Percentiles rank a stretch among this genome's conserved stretches.
These are phyloP conservation scores for Stephanodiscus minutulus DNA, from an alignment of 108 stramenopile species.

Conservation along the genomic window DNA sequence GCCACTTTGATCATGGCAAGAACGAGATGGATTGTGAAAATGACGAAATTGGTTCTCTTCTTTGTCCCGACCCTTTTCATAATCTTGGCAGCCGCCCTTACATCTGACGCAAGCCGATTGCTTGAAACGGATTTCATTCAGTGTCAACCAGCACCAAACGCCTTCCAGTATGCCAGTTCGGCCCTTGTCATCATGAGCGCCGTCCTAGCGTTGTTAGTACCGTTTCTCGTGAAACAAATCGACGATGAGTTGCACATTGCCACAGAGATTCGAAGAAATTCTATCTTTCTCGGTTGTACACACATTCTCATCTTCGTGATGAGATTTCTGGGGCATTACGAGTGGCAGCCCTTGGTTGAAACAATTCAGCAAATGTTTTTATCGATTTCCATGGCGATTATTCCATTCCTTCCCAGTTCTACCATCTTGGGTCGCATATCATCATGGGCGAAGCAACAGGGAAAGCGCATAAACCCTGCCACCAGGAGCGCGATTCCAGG, in stretches of 20 bases:
- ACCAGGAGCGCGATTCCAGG: constrained; percentile 31
- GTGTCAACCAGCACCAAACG: constrained; percentile 17
- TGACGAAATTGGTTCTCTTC: constrained; percentile 10
- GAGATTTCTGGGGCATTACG: constrained; percentile 28
- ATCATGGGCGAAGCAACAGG: constrained; percentile 22
- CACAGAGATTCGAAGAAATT: constrained; percentile 39
- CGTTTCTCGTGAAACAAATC: constrained; percentile 13
- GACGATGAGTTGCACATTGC: constrained; percentile 47
- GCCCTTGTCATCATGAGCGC: constrained; percentile 17
- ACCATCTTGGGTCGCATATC: not conserved
- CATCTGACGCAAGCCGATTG: constrained; percentile 16
- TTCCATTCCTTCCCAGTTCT: constrained; percentile 37
- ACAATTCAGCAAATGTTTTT: constrained; percentile 51
- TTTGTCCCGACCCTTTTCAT: constrained; percentile 15
- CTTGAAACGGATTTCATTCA: constrained; percentile 18
- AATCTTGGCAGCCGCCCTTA: constrained; percentile 1
- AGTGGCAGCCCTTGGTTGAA: constrained; percentile 40
- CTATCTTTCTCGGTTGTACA: constrained; percentile 27
- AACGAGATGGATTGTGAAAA: constrained; percentile 4
- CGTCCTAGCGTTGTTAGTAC: constrained; percentile 15
- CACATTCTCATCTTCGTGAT: constrained; percentile 26
- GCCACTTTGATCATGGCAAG: constrained; percentile 18
- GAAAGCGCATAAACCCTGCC: constrained; percentile 21
- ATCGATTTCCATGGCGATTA: constrained; percentile 39
- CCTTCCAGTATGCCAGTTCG: constrained; percentile 15